phyloP scores from a whole-genome alignment of 768 basidiomycete genomes.

The Tylopilus vinaceipallidus region DNA sequence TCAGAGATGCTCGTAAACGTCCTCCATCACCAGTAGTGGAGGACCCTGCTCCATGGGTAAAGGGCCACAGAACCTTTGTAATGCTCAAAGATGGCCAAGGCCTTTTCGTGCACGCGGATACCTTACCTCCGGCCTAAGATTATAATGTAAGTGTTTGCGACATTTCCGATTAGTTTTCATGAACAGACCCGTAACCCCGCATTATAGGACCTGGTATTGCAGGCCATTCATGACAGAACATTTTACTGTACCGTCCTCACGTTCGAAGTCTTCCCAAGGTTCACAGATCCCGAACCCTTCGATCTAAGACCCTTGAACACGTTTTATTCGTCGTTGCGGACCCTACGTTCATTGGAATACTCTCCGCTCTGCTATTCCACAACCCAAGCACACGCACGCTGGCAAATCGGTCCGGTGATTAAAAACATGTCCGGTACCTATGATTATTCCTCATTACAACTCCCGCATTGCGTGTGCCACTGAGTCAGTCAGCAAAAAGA shows the following conservation, averaged over 20 bases:
- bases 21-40: conserved; percentile 6
- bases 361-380: background rate
- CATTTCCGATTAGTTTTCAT: background rate
- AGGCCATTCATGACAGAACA: background rate
- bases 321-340: background rate
- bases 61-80: conserved; percentile 25
- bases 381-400: background rate
- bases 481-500: no score
- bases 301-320: background rate
- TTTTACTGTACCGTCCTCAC: no score
- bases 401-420: background rate
- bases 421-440: background rate
- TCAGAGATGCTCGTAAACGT: background rate
- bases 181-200: background rate
- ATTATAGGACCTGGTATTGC: background rate
- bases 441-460: background rate
- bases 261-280: no score
- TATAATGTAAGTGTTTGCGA: background rate
- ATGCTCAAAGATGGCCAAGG: conserved; percentile 28
- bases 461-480: no score
- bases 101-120: conserved; percentile 11
- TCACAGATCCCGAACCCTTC: no score
- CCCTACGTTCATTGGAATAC: background rate
- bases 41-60: conserved; percentile 30
- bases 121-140: no score